Conservation (phyloP, 2,329 filamentous ascomycete species). For the Colletotrichum somersetense region DNA sequence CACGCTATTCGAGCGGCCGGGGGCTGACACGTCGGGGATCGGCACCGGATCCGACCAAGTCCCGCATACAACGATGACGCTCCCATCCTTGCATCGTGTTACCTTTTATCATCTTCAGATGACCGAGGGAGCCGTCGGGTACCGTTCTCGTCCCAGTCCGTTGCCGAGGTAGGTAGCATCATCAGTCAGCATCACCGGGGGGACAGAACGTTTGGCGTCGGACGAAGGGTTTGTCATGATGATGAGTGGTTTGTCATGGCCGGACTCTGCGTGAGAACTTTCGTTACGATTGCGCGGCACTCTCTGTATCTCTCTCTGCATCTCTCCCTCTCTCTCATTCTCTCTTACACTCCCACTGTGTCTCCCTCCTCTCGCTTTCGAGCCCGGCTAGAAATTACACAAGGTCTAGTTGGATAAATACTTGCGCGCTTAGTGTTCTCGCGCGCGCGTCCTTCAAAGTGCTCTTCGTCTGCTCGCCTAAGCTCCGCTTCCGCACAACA, state of each 20-base stretch:
- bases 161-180: neutral
- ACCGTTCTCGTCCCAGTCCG: constrained; percentile 2
- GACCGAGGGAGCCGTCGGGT: constrained; percentile 14
- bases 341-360: no score
- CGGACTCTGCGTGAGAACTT: neutral
- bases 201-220: neutral
- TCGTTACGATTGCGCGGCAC: constrained; percentile 7
- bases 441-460: neutral
- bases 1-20: neutral
- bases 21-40: neutral
- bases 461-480: neutral
- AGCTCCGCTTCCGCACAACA: neutral
- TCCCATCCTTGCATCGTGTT: neutral
- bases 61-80: neutral
- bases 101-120: neutral
- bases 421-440: neutral
- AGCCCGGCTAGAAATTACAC: constrained; percentile 16
- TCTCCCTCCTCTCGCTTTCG: neutral
- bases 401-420: neutral
- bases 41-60: neutral
- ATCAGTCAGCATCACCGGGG: constrained; percentile 11
- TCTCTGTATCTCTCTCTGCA: neutral
- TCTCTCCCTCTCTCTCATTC: neutral
- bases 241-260: neutral
- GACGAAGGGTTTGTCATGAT: neutral